phyloP scores from a whole-genome alignment of 345 rosid species.

The Hibiscus trionum region DNA sequence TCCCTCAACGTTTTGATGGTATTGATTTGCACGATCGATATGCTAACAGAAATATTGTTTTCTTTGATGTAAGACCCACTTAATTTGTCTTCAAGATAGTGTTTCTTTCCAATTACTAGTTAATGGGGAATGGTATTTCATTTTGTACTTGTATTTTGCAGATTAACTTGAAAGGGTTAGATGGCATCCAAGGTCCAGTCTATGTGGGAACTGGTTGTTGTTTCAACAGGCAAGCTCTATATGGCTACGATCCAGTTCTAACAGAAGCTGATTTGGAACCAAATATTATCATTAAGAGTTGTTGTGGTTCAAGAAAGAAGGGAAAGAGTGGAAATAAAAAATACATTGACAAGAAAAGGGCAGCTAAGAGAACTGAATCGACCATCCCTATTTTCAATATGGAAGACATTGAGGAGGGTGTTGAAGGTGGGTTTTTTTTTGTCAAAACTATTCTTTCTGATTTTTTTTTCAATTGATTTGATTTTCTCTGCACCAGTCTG shows the following conservation, averaged over 20 bases:
- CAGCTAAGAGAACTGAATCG: conserved; percentile 86
- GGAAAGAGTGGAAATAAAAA: conserved; percentile 62
- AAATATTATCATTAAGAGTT: conserved; percentile 87
- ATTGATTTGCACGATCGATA: conserved; percentile 98
- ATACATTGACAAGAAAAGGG: conserved; percentile 69
- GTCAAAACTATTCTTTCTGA: neutral
- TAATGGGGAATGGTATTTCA: neutral
- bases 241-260: conserved; percentile 97
- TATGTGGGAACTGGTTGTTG: conserved; percentile 99
- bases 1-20: conserved; percentile 98
- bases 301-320: conserved; percentile 95
- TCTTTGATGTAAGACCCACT: conserved; percentile 71
- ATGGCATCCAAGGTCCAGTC: conserved; percentile 98
- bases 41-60: conserved; percentile 97
- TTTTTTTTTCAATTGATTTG: neutral
- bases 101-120: neutral
- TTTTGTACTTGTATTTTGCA: conserved; percentile 23
- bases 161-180: conserved; percentile 98
- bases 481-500: neutral
- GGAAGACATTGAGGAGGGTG: conserved; percentile 97
- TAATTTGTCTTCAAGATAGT: conserved; percentile 10
- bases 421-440: conserved; percentile 62
- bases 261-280: conserved; percentile 95
- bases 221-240: conserved; percentile 96
- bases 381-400: conserved; percentile 90